These are phyloP conservation scores for Boletus sp. DNA, from an alignment of 768 basidiomycete genomes.

Conservation along the genomic window DNA sequence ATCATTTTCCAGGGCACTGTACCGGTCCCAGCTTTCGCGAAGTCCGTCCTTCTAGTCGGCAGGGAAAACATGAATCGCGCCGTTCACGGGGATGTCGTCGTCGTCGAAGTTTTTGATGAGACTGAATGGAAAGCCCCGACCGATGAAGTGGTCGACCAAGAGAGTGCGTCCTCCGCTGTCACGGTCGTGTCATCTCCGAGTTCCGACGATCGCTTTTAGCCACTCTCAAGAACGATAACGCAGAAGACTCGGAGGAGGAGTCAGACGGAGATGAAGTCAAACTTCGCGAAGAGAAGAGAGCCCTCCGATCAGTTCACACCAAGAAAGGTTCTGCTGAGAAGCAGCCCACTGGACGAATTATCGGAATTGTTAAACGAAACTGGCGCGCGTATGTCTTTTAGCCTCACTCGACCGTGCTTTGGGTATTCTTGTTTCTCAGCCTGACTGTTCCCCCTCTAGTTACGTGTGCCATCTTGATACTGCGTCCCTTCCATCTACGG, in stretches of 20 bases:
- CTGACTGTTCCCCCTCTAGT: conserved; percentile 34
- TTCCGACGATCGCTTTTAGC: conserved; percentile 40
- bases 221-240: conserved; percentile 83
- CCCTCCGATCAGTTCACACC: conserved; percentile 22
- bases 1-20: conserved; percentile 66
- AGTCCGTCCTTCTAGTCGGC: conserved; percentile 81
- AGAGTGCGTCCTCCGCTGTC: conserved; percentile 47
- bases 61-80: conserved; percentile 95
- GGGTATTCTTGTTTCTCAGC: neutral
- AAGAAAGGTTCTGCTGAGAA: conserved; percentile 47
- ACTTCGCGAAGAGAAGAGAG: conserved; percentile 44
- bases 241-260: conserved; percentile 68
- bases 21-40: conserved; percentile 64
- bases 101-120: conserved; percentile 82
- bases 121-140: conserved; percentile 89
- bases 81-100: conserved; percentile 90
- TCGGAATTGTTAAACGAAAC: conserved; percentile 91
- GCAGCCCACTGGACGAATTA: conserved; percentile 88
- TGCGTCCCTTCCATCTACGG: conserved; percentile 77
- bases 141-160: conserved; percentile 93
- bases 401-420: neutral
- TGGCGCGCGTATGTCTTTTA: conserved; percentile 77
- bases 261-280: conserved; percentile 38
- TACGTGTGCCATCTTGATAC: conserved; percentile 96
- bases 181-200: neutral